Evolutionary conservation across 805 yeast species (phyloP), one percentile per base, ranked within the genome.

Genomic region (Ogataea nitratoaversa): DNA sequence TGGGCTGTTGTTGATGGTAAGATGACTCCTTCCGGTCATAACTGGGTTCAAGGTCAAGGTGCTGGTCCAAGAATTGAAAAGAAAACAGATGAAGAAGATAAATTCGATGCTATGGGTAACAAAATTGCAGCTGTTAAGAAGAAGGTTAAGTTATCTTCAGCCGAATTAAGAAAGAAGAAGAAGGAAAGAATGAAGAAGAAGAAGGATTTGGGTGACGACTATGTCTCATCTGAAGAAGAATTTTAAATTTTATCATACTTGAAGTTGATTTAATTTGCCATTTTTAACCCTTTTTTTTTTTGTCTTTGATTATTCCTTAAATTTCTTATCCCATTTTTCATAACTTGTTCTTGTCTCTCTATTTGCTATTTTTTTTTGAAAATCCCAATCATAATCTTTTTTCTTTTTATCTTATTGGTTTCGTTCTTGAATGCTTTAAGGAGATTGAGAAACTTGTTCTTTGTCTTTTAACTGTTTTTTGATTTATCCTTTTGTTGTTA

Each of bases 161-260:
- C 99, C 56, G 99, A 93, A 75, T 79, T 91, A 71, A 88, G 99
- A 84, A 93, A 93, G 96, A 93, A 93, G 96, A 93, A 93, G 97
- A 93, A 93, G 95, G 99, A 93, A 79, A 89, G 99, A 84, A 90
- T 93, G 98, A 88, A 85, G 85, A 93, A 91, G 95, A 93, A 91
- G 97, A 93, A 93, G 95, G 95, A 84, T 73, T 72, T 90, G 69
- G 98, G 98, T 80, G 99, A 93, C 68, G 98, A 93, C 72, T 95
- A 93, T 71, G 97, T 89, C 59, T 91, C 98, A 53, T 93, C 95
- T 61, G 96, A 90, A 60, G 99, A 91, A 43, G 93, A 83, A 60
- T 74, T 79, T 55, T 84, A 82, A 76, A 57, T 31, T 19, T 25
- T 29, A 30, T 37, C 11, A 32, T n/a, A 9, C 23, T 38, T 27